A percentile compares a stretch with the other conserved stretches of the same genome.
Conservation (phyloP, 2,329 filamentous ascomycete species). For the Talaromyces rugulosus region DNA sequence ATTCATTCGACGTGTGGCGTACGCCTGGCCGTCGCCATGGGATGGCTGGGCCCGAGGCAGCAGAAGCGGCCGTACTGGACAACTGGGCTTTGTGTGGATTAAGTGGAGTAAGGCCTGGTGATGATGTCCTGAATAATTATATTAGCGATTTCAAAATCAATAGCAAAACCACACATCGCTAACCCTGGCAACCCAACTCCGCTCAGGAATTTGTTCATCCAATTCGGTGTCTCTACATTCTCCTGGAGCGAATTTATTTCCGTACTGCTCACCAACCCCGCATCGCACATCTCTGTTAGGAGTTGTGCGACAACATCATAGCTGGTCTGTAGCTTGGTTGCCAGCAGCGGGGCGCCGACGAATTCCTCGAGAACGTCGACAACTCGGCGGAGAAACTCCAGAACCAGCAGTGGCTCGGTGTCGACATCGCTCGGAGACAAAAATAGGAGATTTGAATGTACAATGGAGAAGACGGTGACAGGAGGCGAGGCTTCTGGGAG, state of each 20-base stretch:
- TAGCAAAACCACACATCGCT: slow-evolving; percentile 11
- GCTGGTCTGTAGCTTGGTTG: slow-evolving; percentile 78
- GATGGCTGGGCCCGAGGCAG: slow-evolving; percentile 50
- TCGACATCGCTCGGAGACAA: slow-evolving; percentile 81
- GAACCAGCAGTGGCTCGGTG: slow-evolving; percentile 79
- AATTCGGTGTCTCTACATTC: slow-evolving; percentile 84
- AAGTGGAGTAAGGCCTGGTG: slow-evolving; percentile 36
- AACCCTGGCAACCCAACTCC: slow-evolving; percentile 80
- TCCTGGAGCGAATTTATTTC: slow-evolving; percentile 91
- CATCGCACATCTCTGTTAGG: slow-evolving; percentile 94
- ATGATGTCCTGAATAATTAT: slow-evolving; percentile 26
- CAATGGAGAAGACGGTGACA: slow-evolving; percentile 80
- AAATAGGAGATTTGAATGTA: slow-evolving; percentile 83
- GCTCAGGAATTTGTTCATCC: slow-evolving; percentile 82
- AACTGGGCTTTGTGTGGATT: slow-evolving; percentile 39
- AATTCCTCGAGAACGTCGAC: slow-evolving; percentile 94
- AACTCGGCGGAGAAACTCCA: slow-evolving; percentile 91
- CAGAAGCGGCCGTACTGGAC: slow-evolving; percentile 25
- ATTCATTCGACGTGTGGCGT: slow-evolving; percentile 90
- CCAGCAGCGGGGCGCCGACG: slow-evolving; percentile 78
- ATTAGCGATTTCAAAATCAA: neutral
- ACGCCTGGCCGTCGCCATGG: slow-evolving; percentile 92
- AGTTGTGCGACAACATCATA: slow-evolving; percentile 95
- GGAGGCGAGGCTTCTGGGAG: slow-evolving; percentile 76
- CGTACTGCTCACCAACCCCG: slow-evolving; percentile 80